Evolutionary conservation across 1,284 basidiomycete genomes (phyloP), one percentile per base, ranked within the genome.

Genomic region (Pyrrhoderma noxium): DNA sequence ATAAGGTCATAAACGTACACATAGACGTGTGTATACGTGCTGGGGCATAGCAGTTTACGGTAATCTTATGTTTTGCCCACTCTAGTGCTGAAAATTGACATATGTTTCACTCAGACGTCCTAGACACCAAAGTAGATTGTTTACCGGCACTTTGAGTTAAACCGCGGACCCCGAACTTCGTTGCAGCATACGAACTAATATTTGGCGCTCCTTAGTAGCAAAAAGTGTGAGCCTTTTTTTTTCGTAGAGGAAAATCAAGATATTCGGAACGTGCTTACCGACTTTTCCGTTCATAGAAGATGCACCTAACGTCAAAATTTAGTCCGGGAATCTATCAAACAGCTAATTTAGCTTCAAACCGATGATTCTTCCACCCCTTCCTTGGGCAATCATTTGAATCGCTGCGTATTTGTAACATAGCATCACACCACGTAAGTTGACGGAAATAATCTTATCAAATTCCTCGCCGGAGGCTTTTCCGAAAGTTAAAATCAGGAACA

Each of bases 31-130:
- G 18, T 18, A 54, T 54, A 3, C 49, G 48, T 13, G 49, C 56
- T 3, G 64, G 64, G 22, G 62, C 62, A 51, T 65, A 64, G 31
- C 61, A 55, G 51, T 64, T 65, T 19, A 61, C 61, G 2, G 60
- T 64, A 49, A 64, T 63, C 19, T 59, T 58, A 42, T 56, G 42
- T 39, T 48, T 35, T 11, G 51, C 55, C 41, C 56, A 47, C 41
- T 58, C 57, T 18, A 51, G 34, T 9, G 57, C 57, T 58, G 31
- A 13, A 19, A 35, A 16, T n/a, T n/a, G n/a, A 22, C 5, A 40
- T 40, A 40, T 22, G n/a, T 22, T 34, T 19, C 16, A 19, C 16
- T 9, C 27, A n/a, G n/a, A 47, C 11, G 22, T 34, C 8, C 5
- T 25, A 9, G 19, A 18, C 16, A 5, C 27, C 19, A 45, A 25